Base-by-base conservation (phyloP, 169 alveolate genomes). In the Plasmodium ovale region DNA sequence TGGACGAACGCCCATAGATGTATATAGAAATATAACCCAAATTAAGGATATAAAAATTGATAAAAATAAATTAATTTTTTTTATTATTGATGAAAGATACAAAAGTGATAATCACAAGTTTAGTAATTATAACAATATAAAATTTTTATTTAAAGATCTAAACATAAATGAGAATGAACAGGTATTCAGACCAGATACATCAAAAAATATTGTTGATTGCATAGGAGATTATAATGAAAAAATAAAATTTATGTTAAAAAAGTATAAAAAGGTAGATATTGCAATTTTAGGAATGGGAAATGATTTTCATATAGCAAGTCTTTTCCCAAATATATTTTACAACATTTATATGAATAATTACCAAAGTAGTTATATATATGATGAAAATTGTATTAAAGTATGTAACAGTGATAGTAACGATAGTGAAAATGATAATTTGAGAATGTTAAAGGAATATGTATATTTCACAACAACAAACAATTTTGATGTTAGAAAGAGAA, bases 401-500 rank as follows among this genome's bases (percentile, higher is more conserved):
- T 35, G 16, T 23, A 29, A 77, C 14, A 16, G 10, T 29, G 33
- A 54, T 4, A 39, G 62, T 37, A 72, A 12, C 64, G 72, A 62
- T 62, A n/a, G 16, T n/a, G 71, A 54, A 3, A 77, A 77, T 42
- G 88, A 60, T 27, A 77, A 62, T 77, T 77, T 77, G 54, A 25
- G 35, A 1, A 37, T 60, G 29, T 56, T 77, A 35, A 77, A 77
- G 27, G 88, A 77, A 44, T 64, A 77, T 62, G 88, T 77, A 23
- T 77, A 77, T 68, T 77, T 77, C 62, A 77, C 88, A 35, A 77
- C 88, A 2, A 77, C 88, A 9, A 77, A 58, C 88, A 89, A 93
- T 54, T 89, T 92, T 35, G 93, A 85, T 53, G 92, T 68, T 35
- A 62, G 85, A 29, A 91, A 92, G 58, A 85, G 95, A 44, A 92